Percentiles rank a stretch among this genome's conserved stretches.
phyloP scores from a whole-genome alignment of 345 rosid species.

The Clausena lansium region DNA sequence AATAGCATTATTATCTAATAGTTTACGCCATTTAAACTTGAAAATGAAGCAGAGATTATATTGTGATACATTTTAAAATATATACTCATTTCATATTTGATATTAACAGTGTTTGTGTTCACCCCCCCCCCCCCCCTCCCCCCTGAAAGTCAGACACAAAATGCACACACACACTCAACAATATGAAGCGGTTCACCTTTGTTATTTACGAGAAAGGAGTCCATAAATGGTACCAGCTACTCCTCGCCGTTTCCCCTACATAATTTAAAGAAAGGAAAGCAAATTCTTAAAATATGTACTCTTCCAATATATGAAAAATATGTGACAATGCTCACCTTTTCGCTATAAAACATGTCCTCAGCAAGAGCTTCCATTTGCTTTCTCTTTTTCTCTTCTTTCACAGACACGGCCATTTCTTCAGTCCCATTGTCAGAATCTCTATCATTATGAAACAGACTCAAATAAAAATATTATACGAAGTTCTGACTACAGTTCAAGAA shows the following conservation, averaged over 20 bases:
- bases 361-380: constrained; percentile 87
- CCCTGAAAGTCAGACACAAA: too few species aligned
- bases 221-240: constrained; percentile 51
- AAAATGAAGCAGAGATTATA: background rate
- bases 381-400: constrained; percentile 81
- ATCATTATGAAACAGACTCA: background rate
- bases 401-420: constrained; percentile 45
- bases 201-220: constrained; percentile 42
- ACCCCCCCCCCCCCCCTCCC: too few species aligned
- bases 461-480: background rate
- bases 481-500: background rate
- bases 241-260: constrained; percentile 68
- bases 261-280: constrained; percentile 1
- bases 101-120: background rate
- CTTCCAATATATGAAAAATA: constrained; percentile 5
- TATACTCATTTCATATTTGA: background rate
- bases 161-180: background rate
- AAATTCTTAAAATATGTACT: background rate
- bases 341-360: constrained; percentile 74
- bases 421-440: constrained; percentile 54
- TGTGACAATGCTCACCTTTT: constrained; percentile 45
- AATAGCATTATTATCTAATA: background rate
- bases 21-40: background rate
- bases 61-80: background rate
- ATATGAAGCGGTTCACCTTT: constrained; percentile 13